Conservation (phyloP, 495 filamentous ascomycete species). For the Sporormia fimetaria region DNA sequence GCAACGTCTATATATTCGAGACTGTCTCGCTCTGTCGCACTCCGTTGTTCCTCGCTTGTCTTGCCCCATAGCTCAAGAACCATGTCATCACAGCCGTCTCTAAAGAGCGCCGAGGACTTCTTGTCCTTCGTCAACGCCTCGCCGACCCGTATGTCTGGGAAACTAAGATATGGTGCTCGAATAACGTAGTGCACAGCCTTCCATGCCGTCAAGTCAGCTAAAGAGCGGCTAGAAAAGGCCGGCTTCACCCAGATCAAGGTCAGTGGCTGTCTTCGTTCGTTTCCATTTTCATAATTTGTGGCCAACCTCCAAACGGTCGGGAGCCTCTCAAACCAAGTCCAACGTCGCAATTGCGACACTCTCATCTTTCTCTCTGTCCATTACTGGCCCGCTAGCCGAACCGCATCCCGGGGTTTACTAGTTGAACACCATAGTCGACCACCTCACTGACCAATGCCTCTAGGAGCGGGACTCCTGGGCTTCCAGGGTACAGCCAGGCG, state of each 20-base stretch:
- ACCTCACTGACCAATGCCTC: constrained; percentile 2
- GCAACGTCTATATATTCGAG: constrained; percentile 8
- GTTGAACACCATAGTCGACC: too few species aligned
- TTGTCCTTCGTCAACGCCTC: constrained; percentile 89
- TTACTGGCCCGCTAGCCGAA: too few species aligned
- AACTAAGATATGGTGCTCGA: background rate
- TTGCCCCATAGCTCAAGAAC: constrained; percentile 3
- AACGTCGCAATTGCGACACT: too few species aligned
- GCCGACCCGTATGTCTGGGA: constrained; percentile 63
- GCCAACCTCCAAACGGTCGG: background rate
- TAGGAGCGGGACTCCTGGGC: constrained; percentile 85
- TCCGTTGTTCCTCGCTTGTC: background rate
- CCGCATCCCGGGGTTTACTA: too few species aligned
- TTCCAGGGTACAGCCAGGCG: constrained; percentile 65
- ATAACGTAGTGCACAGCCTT: constrained; percentile 52
- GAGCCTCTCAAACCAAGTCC: background rate
- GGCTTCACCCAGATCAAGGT: constrained; percentile 79
- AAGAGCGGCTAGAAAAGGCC: constrained; percentile 60
- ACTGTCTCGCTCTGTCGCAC: constrained; percentile 5
- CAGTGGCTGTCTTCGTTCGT: constrained; percentile 13
- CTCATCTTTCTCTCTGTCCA: too few species aligned
- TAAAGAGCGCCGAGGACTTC: constrained; percentile 63
- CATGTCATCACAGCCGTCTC: constrained; percentile 28
- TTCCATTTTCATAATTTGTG: background rate
- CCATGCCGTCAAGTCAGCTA: constrained; percentile 77